A percentile compares a stretch with the other conserved stretches of the same genome.
phyloP scores from a whole-genome alignment of 2,329 filamentous ascomycete genomes.

The Monilinia laxa region DNA sequence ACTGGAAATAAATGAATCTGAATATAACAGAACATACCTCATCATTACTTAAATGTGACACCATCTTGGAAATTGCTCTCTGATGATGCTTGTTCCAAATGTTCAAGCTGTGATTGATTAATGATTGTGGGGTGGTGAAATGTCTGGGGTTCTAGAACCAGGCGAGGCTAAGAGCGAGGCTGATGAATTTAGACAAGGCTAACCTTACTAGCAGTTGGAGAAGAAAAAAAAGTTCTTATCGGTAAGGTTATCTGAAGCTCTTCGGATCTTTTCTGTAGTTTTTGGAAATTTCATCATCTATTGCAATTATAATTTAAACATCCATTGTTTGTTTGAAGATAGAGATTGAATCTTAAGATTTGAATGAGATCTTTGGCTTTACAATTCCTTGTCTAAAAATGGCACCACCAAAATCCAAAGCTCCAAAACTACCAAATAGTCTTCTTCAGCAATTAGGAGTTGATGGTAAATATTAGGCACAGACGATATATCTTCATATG shows the following conservation, averaged over 20 bases:
- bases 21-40: slow-evolving; percentile 51
- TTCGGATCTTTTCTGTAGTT: background rate
- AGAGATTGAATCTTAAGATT: background rate
- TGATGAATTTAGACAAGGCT: slow-evolving; percentile 14
- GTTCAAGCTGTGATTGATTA: slow-evolving; percentile 2
- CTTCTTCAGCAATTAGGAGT: slow-evolving; percentile 48
- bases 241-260: background rate
- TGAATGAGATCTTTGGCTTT: background rate
- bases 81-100: slow-evolving; percentile 21
- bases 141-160: slow-evolving; percentile 22
- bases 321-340: background rate
- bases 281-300: background rate
- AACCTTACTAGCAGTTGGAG: background rate
- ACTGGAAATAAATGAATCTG: background rate
- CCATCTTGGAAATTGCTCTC: slow-evolving; percentile 28
- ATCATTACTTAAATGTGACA: slow-evolving; percentile 58
- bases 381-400: slow-evolving; percentile 25
- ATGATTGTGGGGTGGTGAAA: slow-evolving; percentile 27
- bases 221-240: slow-evolving; percentile 22
- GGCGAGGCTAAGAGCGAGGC: slow-evolving; percentile 13
- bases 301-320: background rate
- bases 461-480: slow-evolving; percentile 33
- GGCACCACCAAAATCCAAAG: slow-evolving; percentile 39
- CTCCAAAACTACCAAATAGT: slow-evolving; percentile 46
- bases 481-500: background rate